These are phyloP conservation scores for Scleroderma citrinum DNA, from an alignment of 768 basidiomycete species.

Conservation along the genomic window DNA sequence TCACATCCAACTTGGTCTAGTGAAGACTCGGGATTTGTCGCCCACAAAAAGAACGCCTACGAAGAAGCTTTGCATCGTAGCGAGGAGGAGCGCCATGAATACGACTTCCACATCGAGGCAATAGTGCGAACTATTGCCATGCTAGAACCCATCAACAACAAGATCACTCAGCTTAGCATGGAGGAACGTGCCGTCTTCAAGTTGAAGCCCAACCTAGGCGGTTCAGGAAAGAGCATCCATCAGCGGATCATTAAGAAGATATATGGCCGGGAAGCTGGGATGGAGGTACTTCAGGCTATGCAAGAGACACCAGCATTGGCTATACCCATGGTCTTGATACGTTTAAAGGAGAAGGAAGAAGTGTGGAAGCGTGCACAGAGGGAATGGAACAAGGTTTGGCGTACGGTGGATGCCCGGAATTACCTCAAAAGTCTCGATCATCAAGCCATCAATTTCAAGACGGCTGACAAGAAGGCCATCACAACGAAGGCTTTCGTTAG, in stretches of 20 bases:
- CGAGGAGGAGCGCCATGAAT: slow-evolving; percentile 98
- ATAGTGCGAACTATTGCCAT: slow-evolving; percentile 85
- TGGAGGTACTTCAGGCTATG: slow-evolving; percentile 80
- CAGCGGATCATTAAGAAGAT: slow-evolving; percentile 95
- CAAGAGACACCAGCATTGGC: slow-evolving; percentile 88
- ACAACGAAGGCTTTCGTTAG: slow-evolving; percentile 70
- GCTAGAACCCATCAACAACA: slow-evolving; percentile 87
- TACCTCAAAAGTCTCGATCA: slow-evolving; percentile 92
- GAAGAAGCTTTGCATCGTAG: slow-evolving; percentile 95
- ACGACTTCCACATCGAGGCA: slow-evolving; percentile 97
- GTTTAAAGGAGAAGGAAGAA: slow-evolving; percentile 94
- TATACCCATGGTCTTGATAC: slow-evolving; percentile 81
- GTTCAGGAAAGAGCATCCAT: slow-evolving; percentile 81
- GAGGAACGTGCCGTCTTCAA: slow-evolving; percentile 82
- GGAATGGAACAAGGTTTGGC: slow-evolving; percentile 99
- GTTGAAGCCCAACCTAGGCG: slow-evolving; percentile 83
- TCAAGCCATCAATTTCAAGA: slow-evolving; percentile 87
- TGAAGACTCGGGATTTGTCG: slow-evolving; percentile 87
- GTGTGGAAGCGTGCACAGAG: slow-evolving; percentile 97
- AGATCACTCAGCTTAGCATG: slow-evolving; percentile 68
- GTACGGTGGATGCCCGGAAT: slow-evolving; percentile 92
- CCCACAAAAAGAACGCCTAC: slow-evolving; percentile 91
- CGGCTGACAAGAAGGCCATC: slow-evolving; percentile 80
- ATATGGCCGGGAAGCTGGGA: slow-evolving; percentile 80
- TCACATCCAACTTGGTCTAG: slow-evolving; percentile 94